Evolutionary conservation across 768 basidiomycete species (phyloP).

Genomic region (Ramaria sp.): DNA sequence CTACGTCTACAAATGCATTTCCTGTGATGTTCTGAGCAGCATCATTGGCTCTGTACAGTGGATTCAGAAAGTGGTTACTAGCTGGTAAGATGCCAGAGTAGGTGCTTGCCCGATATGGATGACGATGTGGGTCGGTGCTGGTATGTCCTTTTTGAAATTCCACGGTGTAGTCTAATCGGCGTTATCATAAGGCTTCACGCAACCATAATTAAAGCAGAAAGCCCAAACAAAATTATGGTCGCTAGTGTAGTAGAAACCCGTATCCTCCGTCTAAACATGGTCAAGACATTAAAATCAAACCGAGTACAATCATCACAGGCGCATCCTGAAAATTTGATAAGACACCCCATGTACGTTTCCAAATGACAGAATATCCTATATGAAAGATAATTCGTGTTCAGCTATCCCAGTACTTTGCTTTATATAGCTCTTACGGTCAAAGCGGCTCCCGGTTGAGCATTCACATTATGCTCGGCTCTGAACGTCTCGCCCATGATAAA

Average conservation of each 20-base stretch:
- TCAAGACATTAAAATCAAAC: background rate
- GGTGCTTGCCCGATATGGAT: conserved; percentile 43
- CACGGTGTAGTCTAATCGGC: conserved; percentile 37
- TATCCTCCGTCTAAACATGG: conserved; percentile 39
- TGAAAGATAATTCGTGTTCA: background rate
- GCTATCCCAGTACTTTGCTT: no score
- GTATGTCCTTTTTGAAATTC: conserved; percentile 39
- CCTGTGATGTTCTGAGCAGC: conserved; percentile 39
- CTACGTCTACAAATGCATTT: conserved; percentile 22
- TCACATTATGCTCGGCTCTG: conserved; percentile 41
- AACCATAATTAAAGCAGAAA: background rate
- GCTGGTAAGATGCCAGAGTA: background rate
- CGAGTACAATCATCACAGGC: background rate
- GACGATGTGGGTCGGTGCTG: conserved; percentile 39
- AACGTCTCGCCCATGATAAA: conserved; percentile 35
- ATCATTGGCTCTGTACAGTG: conserved; percentile 37
- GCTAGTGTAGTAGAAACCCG: conserved; percentile 39
- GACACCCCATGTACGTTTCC: conserved; percentile 44
- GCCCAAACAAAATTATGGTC: conserved; percentile 36
- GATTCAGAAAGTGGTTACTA: background rate
- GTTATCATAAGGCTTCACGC: background rate
- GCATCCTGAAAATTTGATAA: conserved; percentile 39
- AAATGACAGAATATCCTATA: conserved; percentile 38
- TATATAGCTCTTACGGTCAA: conserved; percentile 25
- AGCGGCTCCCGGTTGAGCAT: conserved; percentile 45